These are phyloP conservation scores for Stylosanthes scabra DNA, from an alignment of 331 rosid species.

Conservation along the genomic window DNA sequence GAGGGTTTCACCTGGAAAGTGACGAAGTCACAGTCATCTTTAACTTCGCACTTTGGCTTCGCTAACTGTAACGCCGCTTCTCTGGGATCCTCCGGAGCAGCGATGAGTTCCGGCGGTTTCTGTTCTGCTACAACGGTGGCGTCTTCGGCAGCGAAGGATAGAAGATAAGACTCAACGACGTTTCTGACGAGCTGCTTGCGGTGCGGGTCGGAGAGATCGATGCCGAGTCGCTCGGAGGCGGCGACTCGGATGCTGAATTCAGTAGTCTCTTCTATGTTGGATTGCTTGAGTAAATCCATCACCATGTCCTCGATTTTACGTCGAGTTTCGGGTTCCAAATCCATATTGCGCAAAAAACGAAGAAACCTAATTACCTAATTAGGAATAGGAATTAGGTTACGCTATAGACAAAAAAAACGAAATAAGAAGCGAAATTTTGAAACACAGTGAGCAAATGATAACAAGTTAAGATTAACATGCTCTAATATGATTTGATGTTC, in stretches of 20 bases:
- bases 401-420: background rate
- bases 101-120: conserved; percentile 26
- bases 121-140: background rate
- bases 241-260: conserved; percentile 63
- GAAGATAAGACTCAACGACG: conserved; percentile 67
- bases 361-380: too few species aligned
- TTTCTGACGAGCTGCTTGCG: conserved; percentile 57
- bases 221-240: conserved; percentile 69
- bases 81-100: conserved; percentile 18
- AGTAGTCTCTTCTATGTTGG: conserved; percentile 59
- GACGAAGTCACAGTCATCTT: conserved; percentile 45
- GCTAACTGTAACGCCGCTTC: conserved; percentile 12
- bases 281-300: conserved; percentile 49
- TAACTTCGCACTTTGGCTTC: conserved; percentile 36
- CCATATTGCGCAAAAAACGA: conserved; percentile 46
- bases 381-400: too few species aligned
- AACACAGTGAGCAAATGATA: background rate
- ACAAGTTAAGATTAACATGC: too few species aligned
- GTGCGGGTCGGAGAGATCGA: conserved; percentile 60
- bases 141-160: conserved; percentile 37
- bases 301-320: conserved; percentile 73
- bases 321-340: conserved; percentile 61
- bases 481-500: too few species aligned
- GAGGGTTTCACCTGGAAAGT: conserved; percentile 66
- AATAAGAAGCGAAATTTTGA: too few species aligned